A percentile compares a stretch with the other conserved stretches of the same genome.
phyloP scores from a whole-genome alignment of 2,329 filamentous ascomycete genomes.

The Cytospora piceae region DNA sequence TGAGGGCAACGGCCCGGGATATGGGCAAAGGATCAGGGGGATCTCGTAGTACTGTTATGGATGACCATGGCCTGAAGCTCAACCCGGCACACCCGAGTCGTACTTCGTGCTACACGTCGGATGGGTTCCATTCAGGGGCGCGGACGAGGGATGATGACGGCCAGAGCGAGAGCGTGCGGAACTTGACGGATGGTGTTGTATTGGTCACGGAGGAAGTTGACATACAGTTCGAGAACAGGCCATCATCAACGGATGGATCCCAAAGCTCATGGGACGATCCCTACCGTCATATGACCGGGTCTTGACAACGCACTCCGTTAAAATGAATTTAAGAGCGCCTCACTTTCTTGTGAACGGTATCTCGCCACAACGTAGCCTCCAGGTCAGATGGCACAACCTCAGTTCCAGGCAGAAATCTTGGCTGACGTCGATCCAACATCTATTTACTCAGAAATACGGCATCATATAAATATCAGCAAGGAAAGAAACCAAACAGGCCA shows the following conservation, averaged over 20 bases:
- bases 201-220: conserved; percentile 4
- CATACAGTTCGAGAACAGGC: conserved; percentile 5
- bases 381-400: neutral
- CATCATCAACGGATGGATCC: neutral
- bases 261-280: neutral
- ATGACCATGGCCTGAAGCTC: neutral
- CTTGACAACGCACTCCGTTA: neutral
- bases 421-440: too few relatives aligned
- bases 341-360: neutral
- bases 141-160: neutral
- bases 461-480: too few relatives aligned
- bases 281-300: neutral
- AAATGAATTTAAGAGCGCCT: neutral
- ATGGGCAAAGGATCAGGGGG: neutral
- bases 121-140: neutral
- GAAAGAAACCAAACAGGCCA: neutral
- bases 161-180: conserved; percentile 1
- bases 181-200: conserved; percentile 3
- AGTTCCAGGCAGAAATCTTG: neutral
- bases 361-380: neutral
- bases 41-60: neutral
- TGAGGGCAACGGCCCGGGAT: neutral
- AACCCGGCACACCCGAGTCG: neutral
- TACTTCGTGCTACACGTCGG: neutral
- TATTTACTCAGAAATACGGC: too few relatives aligned